Base-by-base conservation (phyloP, 2,329 filamentous ascomycete genomes). In the Chrysoporthe puriensis region DNA sequence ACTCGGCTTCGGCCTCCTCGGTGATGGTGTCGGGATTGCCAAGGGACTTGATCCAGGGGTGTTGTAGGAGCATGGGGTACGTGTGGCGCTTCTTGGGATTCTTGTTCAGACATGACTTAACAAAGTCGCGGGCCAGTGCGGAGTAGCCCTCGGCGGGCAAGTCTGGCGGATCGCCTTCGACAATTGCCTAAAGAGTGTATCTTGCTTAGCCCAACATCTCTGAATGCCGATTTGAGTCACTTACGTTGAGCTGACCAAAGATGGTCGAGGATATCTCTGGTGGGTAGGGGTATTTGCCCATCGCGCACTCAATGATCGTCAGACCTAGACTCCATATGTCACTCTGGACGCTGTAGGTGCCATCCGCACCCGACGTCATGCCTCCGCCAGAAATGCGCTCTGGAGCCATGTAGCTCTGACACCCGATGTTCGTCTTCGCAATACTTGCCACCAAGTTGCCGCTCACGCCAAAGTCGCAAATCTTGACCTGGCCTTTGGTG, bases 351-450 rank as follows among this genome's bases (percentile, higher is more conserved):
- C 93, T 97, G 79, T 99, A 99, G 2, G 95, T 97, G 66, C 95
- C 95, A 68, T 90, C 91, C 6, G 87, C 84, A 68, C 89, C 87
- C 21, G 89, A 84, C 68, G 92, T 88, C 74, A 94, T 88, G 32
- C 91, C 91, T 66, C 94, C 94, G 61, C 93, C 93, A 9, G 93
- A 93, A 74, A 99, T 99, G 72, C 96, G 85, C 79, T 99, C 96
- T 0, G 96, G 96, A 0, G 96, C 96, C 96, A 99, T 99, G 81
- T 99, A 99, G 76, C 94, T 97, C 80, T 99, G 96, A 76, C 96
- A 99, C 50, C 96, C 96, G 74, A 99, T 99, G 77, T 99, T 99
- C 40, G 96, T 99, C 81, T 96, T 97, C 63, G 96, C 96, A 74
- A 98, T 98, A 81, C 94, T 97, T 34, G 96, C 95, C 32, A 99